Percentiles rank a stretch among this genome's conserved stretches.
These are phyloP conservation scores for Fusarium bulbicola DNA, from an alignment of 2,329 filamentous ascomycete species.

Conservation along the genomic window DNA sequence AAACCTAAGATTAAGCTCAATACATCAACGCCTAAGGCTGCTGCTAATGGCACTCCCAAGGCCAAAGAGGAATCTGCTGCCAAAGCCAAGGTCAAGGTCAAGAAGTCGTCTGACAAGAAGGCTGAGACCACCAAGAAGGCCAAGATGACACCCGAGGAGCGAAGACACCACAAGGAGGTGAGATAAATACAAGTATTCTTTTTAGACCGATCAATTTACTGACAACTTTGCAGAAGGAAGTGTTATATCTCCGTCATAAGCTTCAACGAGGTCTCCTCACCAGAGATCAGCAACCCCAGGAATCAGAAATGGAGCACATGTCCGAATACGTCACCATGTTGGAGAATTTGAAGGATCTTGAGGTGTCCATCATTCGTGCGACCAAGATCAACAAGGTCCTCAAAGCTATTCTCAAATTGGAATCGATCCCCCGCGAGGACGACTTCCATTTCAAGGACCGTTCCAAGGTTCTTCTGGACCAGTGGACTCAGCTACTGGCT, in stretches of 20 bases:
- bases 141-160: slow-evolving; percentile 67
- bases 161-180: slow-evolving; percentile 67
- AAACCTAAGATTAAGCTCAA: slow-evolving; percentile 75
- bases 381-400: slow-evolving; percentile 99
- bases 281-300: slow-evolving; percentile 84
- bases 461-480: slow-evolving; percentile 79
- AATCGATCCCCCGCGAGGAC: slow-evolving; percentile 85
- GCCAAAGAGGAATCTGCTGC: slow-evolving; percentile 61
- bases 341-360: slow-evolving; percentile 81
- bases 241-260: slow-evolving; percentile 93
- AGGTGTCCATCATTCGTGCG: slow-evolving; percentile 84
- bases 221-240: slow-evolving; percentile 67
- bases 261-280: slow-evolving; percentile 94
- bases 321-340: slow-evolving; percentile 81
- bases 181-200: slow-evolving; percentile 27
- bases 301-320: slow-evolving; percentile 83
- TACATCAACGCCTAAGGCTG: slow-evolving; percentile 50
- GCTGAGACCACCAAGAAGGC: slow-evolving; percentile 63
- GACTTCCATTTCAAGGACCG: slow-evolving; percentile 90
- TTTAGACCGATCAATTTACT: slow-evolving; percentile 37
- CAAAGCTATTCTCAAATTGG: slow-evolving; percentile 90
- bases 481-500: slow-evolving; percentile 88
- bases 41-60: slow-evolving; percentile 51
- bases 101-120: slow-evolving; percentile 68
- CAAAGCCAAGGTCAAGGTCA: slow-evolving; percentile 64